These are phyloP conservation scores for Lachnellula subtilissima DNA, from an alignment of 2,329 filamentous ascomycete genomes.

Conservation along the genomic window DNA sequence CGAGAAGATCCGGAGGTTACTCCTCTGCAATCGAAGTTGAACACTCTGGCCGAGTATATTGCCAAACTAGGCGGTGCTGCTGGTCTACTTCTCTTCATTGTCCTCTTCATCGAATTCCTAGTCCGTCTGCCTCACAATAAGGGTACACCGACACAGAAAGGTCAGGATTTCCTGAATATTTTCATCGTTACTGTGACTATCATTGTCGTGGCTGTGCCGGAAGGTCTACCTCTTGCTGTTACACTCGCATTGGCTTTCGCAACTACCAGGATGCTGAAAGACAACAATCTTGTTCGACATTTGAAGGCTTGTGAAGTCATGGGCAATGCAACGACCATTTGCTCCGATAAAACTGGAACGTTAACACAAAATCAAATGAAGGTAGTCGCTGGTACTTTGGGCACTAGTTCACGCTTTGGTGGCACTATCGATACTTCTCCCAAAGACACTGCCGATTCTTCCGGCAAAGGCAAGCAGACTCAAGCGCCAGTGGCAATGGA, in stretches of 20 bases:
- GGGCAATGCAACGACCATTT: conserved; percentile 70
- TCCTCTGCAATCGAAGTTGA: conserved; percentile 72
- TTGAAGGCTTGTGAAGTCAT: conserved; percentile 66
- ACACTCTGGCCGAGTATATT: conserved; percentile 73
- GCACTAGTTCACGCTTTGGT: conserved; percentile 52
- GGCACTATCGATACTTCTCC: conserved; percentile 27
- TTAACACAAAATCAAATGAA: conserved; percentile 73
- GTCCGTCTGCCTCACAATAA: conserved; percentile 51
- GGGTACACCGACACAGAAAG: conserved; percentile 49
- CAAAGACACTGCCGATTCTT: conserved; percentile 17
- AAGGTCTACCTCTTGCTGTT: conserved; percentile 62
- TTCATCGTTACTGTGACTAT: conserved; percentile 62
- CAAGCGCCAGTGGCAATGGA: conserved; percentile 16
- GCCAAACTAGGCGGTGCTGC: conserved; percentile 69
- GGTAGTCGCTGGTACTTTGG: conserved; percentile 67
- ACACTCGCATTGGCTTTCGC: conserved; percentile 65
- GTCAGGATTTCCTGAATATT: conserved; percentile 56
- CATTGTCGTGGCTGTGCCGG: conserved; percentile 64
- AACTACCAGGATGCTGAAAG: conserved; percentile 62
- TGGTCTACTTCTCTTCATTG: conserved; percentile 70
- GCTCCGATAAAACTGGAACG: conserved; percentile 75
- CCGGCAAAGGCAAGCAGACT: conserved; percentile 23
- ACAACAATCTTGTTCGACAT: conserved; percentile 66
- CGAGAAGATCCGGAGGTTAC: conserved; percentile 74
- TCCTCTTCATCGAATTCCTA: conserved; percentile 74